These are phyloP conservation scores for Rasamsonia emersonii DNA, from an alignment of 2,329 filamentous ascomycete species.

Conservation along the genomic window DNA sequence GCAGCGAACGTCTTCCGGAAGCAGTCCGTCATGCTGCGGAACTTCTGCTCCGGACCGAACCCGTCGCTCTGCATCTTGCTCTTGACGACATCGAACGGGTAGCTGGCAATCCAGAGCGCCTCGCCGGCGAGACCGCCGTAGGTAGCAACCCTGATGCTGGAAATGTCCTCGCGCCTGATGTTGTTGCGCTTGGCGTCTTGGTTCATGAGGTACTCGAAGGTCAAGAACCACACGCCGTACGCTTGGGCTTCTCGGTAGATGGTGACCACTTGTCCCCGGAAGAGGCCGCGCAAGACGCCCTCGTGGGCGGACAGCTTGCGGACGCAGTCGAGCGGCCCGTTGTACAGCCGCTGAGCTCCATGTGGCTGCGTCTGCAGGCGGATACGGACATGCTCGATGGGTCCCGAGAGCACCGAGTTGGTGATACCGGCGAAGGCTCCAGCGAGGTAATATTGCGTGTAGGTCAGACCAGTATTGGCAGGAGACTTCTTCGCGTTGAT, in stretches of 20 bases:
- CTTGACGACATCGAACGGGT: constrained; percentile 96
- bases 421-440: constrained; percentile 88
- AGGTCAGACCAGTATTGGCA: constrained; percentile 50
- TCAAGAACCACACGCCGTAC: constrained; percentile 90
- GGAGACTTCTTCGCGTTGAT: constrained; percentile 49
- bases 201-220: constrained; percentile 97
- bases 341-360: constrained; percentile 67
- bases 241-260: constrained; percentile 83
- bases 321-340: constrained; percentile 81
- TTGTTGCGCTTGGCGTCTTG: constrained; percentile 69
- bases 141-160: constrained; percentile 74
- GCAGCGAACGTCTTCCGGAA: constrained; percentile 71
- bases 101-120: constrained; percentile 84
- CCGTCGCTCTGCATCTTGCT: constrained; percentile 99
- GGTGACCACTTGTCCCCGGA: constrained; percentile 81
- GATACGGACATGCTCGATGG: constrained; percentile 96
- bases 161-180: constrained; percentile 66
- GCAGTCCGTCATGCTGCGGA: constrained; percentile 77
- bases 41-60: constrained; percentile 64
- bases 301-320: constrained; percentile 65
- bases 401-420: constrained; percentile 79
- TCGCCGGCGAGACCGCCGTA: constrained; percentile 94
- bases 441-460: constrained; percentile 78
- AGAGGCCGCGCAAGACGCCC: constrained; percentile 65
- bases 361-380: constrained; percentile 94